Base-by-base conservation (phyloP, 371 early-diverging fungal genomes). In the Lichtheimia ramosa region DNA sequence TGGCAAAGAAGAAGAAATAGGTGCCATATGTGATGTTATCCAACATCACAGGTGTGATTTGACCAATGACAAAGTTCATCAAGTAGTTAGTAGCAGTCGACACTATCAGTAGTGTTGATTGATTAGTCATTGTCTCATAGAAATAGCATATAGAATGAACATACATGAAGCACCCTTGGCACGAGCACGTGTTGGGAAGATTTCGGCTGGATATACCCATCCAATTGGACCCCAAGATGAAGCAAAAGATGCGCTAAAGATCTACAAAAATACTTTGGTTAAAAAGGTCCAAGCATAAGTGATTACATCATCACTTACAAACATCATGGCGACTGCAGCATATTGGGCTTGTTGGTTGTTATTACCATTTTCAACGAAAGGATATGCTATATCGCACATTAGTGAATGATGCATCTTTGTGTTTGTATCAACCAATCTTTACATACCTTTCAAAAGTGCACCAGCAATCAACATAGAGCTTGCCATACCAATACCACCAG, bases 171-270 rank as follows among this genome's bases (percentile, higher is more conserved):
- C 21, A 43, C 59, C 59, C 52, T 59, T 59, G 18, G 59, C 59
- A 52, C 59, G 59, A 2, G 59, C 59, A 40, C 61, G 50, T 15
- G 24, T 51, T 15, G 91, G 89, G 71, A 81, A 90, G 63, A 91
- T 91, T 68, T 96, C 96, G 24, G 92, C 83, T 40, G 92, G 93
- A 69, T 92, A 92, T 63, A 91, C 85, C 96, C 95, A 96, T 23
- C 88, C 91, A 59, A 89, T 77, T 15, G 95, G 94, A 12, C 94
- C 95, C 94, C 93, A 62, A 6, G 58, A 48, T 4, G 25, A 43
- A 2, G 64, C 40, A 23, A 64, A 64, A 20, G 34, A 65, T n/a
- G 61, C 61, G 40, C 54, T 56, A 10, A 60, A 65, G 57, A 61
- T 41, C 34, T 34, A 10, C 8, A 8, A 34, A 2, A 5, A 34